Conservation (phyloP, 208 protist genomes). For the Acanthamoeba royreba region DNA sequence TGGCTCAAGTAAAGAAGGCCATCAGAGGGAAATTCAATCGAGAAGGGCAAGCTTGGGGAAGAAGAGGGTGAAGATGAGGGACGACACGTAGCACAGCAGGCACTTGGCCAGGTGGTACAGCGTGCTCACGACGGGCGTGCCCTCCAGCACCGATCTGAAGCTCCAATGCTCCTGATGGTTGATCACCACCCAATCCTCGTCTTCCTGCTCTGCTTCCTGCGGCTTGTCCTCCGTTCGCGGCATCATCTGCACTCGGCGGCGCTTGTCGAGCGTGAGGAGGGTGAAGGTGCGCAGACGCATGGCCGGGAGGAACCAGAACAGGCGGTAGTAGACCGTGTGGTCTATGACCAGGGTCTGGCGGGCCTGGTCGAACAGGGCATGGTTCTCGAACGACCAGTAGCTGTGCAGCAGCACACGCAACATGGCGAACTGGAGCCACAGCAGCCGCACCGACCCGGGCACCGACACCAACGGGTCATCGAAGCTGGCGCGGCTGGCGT, state of each 20-base stretch:
- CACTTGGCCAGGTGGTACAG: neutral
- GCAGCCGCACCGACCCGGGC: too few species aligned
- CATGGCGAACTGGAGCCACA: neutral
- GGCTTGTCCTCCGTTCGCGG: neutral
- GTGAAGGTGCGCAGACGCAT: neutral
- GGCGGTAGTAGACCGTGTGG: neutral
- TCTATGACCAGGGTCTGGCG: neutral
- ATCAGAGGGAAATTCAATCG: too few species aligned
- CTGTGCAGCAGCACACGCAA: neutral
- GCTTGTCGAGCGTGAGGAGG: neutral
- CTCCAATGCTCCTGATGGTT: neutral
- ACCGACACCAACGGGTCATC: too few species aligned
- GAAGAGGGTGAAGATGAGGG: neutral
- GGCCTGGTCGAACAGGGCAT: neutral
- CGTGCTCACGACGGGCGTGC: neutral
- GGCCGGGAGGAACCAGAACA: slow-evolving; percentile 2
- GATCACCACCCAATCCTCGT: neutral
- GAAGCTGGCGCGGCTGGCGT: too few species aligned
- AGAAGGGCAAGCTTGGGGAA: neutral
- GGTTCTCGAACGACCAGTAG: slow-evolving; percentile 6
- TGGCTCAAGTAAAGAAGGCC: too few species aligned
- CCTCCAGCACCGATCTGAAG: neutral
- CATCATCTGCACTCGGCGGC: too few species aligned
- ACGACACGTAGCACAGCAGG: neutral
- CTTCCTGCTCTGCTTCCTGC: neutral